Evolutionary conservation across 441 rosid genomes (phyloP), one percentile per base, ranked within the genome.

Genomic region (Raphanus hybrid): DNA sequence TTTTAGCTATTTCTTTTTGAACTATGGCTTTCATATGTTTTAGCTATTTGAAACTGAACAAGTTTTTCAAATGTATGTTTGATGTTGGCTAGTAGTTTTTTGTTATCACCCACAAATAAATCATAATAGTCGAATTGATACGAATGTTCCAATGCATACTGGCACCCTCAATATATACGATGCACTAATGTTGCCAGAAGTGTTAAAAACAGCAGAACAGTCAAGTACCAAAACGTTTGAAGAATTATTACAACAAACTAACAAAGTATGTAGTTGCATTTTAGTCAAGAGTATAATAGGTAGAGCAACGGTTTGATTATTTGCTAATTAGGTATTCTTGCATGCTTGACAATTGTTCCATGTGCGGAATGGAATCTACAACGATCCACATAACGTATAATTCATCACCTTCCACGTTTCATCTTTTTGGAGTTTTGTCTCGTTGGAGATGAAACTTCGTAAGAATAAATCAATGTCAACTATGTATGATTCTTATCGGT

Each of bases 321-420:
- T 2, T 37, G 55, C 45, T 8, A 9, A 34, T 41, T 2, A 20
- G 8, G 20, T n/a, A 0, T 23, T n/a, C 39, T 8, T 70, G 20
- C 9, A 18, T 70, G 35, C 41, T 57, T 70, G 18, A 34, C 55
- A 70, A 23, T 1, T 61, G 43, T 71, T 15, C 3, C 3, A 18
- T 32, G 1, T 4, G 6, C 4, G 62, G 39, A 64, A 34, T 35
- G 43, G 55, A 61, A 35, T 69, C 11, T 67, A 37, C 26, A 62
- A 10, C 60, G 29, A 15, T 58, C 78, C 72, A 57, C 41, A 37
- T 64, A 74, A 55, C 70, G 60, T 69, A 52, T 69, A 26, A n/a
- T 60, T 63, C 67, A 9, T 23, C 64, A 1, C 15, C 20, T 58
- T 23, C 73, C 73, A 78, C 81, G 64, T 66, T 50, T 48, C 16